Evolutionary conservation across 257 asterid species (phyloP).

Genomic region (Osmanthus fragrans): DNA sequence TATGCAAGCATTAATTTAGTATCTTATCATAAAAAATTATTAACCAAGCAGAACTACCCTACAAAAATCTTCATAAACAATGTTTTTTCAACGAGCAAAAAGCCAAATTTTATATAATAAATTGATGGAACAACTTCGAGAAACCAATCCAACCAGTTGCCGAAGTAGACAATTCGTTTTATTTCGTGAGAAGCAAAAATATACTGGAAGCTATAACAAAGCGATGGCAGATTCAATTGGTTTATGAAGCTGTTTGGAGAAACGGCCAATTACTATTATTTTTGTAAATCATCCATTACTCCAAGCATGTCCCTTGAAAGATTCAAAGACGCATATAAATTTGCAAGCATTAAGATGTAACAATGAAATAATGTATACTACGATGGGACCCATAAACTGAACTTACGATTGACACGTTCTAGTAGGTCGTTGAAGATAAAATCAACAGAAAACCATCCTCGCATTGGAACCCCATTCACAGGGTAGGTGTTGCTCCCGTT

Average conservation of each 20-base stretch:
- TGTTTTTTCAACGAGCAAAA: neutral
- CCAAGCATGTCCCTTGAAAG: neutral
- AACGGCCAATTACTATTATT: constrained; percentile 6
- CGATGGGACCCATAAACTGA: constrained; percentile 11
- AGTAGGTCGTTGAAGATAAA: constrained; percentile 49
- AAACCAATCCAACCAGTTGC: neutral
- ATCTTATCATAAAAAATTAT: neutral
- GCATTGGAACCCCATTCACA: constrained; percentile 51
- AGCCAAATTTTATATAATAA: neutral
- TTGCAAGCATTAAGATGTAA: neutral
- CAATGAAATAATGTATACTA: neutral
- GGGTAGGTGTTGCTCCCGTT: constrained; percentile 33
- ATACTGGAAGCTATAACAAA: neutral
- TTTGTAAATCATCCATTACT: neutral
- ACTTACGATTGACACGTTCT: constrained; percentile 47
- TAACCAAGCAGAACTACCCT: neutral
- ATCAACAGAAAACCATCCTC: constrained; percentile 71
- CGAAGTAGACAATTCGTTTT: neutral
- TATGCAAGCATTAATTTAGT: constrained; percentile 17
- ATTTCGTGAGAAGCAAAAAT: neutral
- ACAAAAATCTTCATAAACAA: neutral
- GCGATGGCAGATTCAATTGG: constrained; percentile 5
- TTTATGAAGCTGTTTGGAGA: neutral
- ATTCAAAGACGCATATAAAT: neutral
- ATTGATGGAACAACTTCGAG: neutral